Conservation (phyloP, 495 filamentous ascomycete species). For the Aspergillus indologenus region DNA sequence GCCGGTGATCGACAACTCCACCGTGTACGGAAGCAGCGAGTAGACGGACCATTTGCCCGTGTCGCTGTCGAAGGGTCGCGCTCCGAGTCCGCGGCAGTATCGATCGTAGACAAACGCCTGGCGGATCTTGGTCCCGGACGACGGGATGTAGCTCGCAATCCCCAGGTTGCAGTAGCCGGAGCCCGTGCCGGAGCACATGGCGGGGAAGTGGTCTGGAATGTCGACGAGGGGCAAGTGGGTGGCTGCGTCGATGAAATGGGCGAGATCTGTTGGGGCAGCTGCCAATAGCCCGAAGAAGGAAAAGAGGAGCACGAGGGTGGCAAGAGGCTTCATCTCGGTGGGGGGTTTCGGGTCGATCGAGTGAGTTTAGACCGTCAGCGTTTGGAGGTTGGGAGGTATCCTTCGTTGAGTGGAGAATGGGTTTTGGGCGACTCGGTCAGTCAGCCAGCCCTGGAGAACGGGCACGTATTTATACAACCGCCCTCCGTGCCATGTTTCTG, state of each 20-base stretch:
- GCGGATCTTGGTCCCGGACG: background rate
- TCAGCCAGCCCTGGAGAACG: background rate
- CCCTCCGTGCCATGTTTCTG: background rate
- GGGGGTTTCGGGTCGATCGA: too few relatives aligned
- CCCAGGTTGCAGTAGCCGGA: constrained; percentile 2
- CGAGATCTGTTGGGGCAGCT: background rate
- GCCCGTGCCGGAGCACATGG: background rate
- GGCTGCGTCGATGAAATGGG: background rate
- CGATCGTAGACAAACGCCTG: background rate
- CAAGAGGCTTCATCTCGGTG: background rate
- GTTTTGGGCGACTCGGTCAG: background rate
- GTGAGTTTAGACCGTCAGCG: too few relatives aligned
- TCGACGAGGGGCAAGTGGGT: background rate
- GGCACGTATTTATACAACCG: background rate
- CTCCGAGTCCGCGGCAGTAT: background rate
- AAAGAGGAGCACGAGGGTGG: background rate
- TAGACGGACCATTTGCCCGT: background rate
- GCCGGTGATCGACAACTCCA: background rate
- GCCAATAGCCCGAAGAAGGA: background rate
- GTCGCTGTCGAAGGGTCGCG: background rate
- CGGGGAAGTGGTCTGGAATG: background rate
- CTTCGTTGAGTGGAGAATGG: background rate
- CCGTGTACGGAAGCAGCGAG: constrained; percentile 1
- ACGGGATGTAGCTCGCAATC: background rate
- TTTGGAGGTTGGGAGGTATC: background rate